Evolutionary conservation across 345 rosid species (phyloP), one percentile per base, ranked within the genome.

Genomic region (Pelargonium nanum): DNA sequence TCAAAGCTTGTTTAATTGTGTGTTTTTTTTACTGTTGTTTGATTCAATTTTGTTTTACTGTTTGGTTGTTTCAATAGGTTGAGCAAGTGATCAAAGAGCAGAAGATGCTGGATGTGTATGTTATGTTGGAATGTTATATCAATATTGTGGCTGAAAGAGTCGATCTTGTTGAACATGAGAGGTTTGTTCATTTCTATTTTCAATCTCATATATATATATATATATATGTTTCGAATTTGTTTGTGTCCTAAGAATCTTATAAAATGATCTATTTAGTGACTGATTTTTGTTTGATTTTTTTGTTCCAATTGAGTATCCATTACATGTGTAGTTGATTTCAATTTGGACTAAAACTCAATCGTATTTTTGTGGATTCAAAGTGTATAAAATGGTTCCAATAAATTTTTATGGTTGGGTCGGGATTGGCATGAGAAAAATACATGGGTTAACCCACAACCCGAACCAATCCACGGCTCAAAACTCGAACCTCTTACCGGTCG

Each of bases 21-120:
- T n/a, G n/a, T 3, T 56, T 4, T 9, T 1, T 55, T 22, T 54
- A 22, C 17, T 10, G 0, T 25, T 23, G 24, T 54, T 26, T 20
- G 17, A 59, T 53, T 65, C 55, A 9, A 9, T 28, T 28, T 5
- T 19, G 55, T 21, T 23, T 4, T 20, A 5, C 5, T 19, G 24
- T 34, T 63, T 19, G 52, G 50, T 22, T 55, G 53, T 16, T 58
- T 66, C 53, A 26, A 55, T 74, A 86, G 89, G 87, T 78, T 48
- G 93, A 86, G 70, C 79, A 72, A 24, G 85, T 85, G 64, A 73
- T 87, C 34, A 85, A 75, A 73, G 93, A 85, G 57, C 95, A 85
- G 62, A 81, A 81, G 60, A 78, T 78, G 75, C 62, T 89, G 56
- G 95, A 86, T 60, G 95, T 73, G 23, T 83, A 75, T 69, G 63